A percentile compares a stretch with the other conserved stretches of the same genome.
Conservation (phyloP, 345 rosid genomes). For the Populus euphratica region DNA sequence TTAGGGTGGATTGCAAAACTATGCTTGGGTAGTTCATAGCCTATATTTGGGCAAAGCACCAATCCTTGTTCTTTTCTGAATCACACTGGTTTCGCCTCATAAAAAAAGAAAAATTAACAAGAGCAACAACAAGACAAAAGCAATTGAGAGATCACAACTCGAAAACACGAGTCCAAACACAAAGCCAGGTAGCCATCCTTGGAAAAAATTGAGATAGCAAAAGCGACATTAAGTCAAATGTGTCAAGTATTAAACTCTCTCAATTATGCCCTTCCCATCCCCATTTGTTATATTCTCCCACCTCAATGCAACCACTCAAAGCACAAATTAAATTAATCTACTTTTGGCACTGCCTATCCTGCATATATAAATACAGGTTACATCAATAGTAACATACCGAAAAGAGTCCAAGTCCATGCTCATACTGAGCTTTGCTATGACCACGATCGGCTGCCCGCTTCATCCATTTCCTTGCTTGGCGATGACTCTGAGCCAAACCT, state of each 20-base stretch:
- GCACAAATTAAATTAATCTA: background rate
- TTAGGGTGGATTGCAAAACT: background rate
- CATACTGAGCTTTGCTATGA: constrained; percentile 84
- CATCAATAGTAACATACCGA: constrained; percentile 45
- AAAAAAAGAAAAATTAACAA: too few species aligned
- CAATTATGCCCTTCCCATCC: background rate
- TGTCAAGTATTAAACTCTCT: background rate
- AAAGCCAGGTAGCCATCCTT: background rate
- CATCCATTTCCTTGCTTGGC: constrained; percentile 82
- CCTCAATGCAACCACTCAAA: background rate
- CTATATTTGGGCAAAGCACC: background rate
- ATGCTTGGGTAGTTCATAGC: background rate
- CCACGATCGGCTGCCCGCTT: constrained; percentile 85
- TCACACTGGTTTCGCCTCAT: background rate
- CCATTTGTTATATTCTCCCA: background rate
- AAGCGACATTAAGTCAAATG: background rate
- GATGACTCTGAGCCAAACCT: constrained; percentile 57
- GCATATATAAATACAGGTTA: background rate
- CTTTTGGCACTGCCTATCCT: background rate
- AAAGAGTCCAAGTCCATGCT: constrained; percentile 78
- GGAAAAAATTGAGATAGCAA: background rate
- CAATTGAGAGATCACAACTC: background rate
- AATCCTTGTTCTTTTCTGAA: background rate
- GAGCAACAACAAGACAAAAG: background rate
- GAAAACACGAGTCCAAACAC: background rate